A percentile compares a stretch with the other conserved stretches of the same genome.
phyloP scores from a whole-genome alignment of 2,329 filamentous ascomycete genomes.

The Cordyceps militaris region DNA sequence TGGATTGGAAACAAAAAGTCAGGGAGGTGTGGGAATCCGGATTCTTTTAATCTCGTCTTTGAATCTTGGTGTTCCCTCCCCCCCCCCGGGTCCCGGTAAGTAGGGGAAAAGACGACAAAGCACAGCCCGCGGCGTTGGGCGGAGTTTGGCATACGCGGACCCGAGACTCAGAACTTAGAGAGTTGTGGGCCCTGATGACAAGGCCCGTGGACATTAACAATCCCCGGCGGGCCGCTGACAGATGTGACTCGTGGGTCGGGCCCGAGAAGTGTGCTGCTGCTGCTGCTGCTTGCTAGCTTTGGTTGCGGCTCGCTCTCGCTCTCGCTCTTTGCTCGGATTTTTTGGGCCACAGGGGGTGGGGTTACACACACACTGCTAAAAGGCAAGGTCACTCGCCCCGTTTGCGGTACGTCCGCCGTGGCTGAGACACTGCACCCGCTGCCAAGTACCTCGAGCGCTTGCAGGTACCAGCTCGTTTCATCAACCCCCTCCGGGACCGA shows the following conservation, averaged over 20 bases:
- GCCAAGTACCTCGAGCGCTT: conserved; percentile 8
- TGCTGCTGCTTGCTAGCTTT: neutral
- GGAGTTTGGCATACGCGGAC: conserved; percentile 28
- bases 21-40: conserved; percentile 15
- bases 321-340: conserved; percentile 2
- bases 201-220: conserved; percentile 12
- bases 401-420: conserved; percentile 8
- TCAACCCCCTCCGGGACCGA: neutral
- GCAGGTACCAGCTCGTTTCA: neutral
- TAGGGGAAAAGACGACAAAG: too few relatives aligned
- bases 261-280: neutral
- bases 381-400: conserved; percentile 12
- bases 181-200: conserved; percentile 1
- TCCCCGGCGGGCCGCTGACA: conserved; percentile 13
- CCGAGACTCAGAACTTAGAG: conserved; percentile 17
- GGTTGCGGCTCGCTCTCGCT: neutral
- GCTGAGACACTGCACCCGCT: neutral
- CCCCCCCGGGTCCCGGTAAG: neutral
- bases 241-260: neutral
- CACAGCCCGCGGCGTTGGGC: conserved; percentile 14
- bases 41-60: conserved; percentile 20
- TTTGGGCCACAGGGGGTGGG: neutral
- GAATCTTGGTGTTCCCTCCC: neutral
- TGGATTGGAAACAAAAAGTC: neutral
- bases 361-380: neutral